Percentiles rank a stretch among this genome's conserved stretches.
These are phyloP conservation scores for Brettanomyces nanus DNA, from an alignment of 805 yeast species.

Conservation along the genomic window DNA sequence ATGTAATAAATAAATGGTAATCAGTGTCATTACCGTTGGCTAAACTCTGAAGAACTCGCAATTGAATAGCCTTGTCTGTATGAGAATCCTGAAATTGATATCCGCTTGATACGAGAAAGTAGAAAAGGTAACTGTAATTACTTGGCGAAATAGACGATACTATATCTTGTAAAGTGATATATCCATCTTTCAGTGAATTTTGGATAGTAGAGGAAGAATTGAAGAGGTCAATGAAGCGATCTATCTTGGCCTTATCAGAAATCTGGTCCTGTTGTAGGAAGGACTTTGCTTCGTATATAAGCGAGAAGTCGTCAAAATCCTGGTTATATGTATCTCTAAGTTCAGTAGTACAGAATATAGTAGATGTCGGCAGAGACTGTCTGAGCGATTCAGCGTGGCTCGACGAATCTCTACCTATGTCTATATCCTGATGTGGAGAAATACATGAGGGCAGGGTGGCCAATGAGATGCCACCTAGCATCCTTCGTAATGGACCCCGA, in stretches of 20 bases:
- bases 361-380: too few species aligned
- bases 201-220: background rate
- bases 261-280: background rate
- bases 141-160: background rate
- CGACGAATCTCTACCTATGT: too few species aligned
- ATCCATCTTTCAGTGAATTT: background rate
- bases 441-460: too few species aligned
- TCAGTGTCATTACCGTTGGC: constrained; percentile 10
- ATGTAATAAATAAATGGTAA: constrained; percentile 6
- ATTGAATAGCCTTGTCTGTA: background rate
- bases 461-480: too few species aligned
- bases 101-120: background rate
- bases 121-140: background rate
- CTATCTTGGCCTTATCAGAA: background rate
- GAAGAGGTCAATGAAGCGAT: background rate
- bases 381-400: too few species aligned
- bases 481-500: too few species aligned
- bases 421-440: too few species aligned
- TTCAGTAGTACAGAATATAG: too few species aligned
- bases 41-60: constrained; percentile 5
- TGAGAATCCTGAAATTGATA: background rate
- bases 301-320: background rate
- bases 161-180: background rate
- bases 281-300: background rate
- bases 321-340: too few species aligned